Base-by-base conservation (phyloP, 768 basidiomycete species). In the Russula griseocarnosa region DNA sequence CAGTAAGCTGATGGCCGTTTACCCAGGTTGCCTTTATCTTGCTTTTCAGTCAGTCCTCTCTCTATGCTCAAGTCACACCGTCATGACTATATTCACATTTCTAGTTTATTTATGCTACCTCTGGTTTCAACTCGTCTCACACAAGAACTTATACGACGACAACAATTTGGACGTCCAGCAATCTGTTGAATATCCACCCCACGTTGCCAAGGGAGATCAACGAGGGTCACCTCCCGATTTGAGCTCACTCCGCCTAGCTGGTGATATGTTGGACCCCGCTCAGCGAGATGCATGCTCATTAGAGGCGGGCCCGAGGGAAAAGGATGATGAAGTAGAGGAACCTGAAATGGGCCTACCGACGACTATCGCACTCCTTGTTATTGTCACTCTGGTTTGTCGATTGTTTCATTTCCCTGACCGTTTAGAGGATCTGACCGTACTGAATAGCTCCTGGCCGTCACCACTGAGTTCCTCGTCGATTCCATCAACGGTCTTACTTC, bases 401-500 rank as follows among this genome's bases (percentile, higher is more conserved):
- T 49, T 1, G 16, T 7, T 7, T 36, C 57, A 49, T 18, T 20
- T 16, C 20, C 22, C 10, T 44, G 32, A 18, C n/a, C 24, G 55
- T 28, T 6, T 22, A 1, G 26, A 5, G 24, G 2, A 10, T 24
- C 50, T 62, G 51, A 58, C 26, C 11, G 14, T 34, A 20, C 28
- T 3, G 22, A 24, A 49, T 52, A 77, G 75, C 59, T 81, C 14
- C 82, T 82, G n/a, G 83, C 82, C 9, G 70, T 85, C 42, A 84
- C 82, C 0, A 83, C 84, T 20, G 84, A 80, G 69, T 78, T 73
- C 76, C 81, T 98, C 6, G 92, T 98, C 5, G 84, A 83, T 69
- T 91, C 91, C 5, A 95, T 97, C 67, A 77, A 82, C 66, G 91
- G 91, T 16, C 71, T 98, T 40, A 88, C 90, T 0, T 70, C 69